Conservation (phyloP, 306 rosid species). For the Crotalaria pallida region DNA sequence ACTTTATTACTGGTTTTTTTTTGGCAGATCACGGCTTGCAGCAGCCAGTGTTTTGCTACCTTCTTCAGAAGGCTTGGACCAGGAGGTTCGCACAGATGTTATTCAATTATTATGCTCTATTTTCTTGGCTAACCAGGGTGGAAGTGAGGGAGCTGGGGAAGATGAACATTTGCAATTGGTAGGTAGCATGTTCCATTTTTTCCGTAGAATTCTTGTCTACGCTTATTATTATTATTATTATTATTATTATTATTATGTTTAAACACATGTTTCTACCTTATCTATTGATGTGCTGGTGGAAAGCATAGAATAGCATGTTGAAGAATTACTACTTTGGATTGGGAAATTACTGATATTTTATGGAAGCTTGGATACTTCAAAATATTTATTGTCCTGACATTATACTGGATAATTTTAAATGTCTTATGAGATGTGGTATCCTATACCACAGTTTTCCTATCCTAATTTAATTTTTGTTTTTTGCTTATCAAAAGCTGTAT, state of each 20-base stretch:
- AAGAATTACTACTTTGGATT: background rate
- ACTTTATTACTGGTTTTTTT: background rate
- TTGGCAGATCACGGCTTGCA: constrained; percentile 44
- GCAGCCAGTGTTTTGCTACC: constrained; percentile 39
- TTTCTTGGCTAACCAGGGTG: constrained; percentile 90
- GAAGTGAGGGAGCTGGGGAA: constrained; percentile 66
- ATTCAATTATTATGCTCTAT: constrained; percentile 70
- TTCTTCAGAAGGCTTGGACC: constrained; percentile 39
- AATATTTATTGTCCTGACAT: background rate
- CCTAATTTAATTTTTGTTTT: background rate
- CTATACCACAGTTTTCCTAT: background rate
- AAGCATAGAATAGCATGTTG: constrained; percentile 3
- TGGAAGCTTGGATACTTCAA: background rate
- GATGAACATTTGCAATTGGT: constrained; percentile 46
- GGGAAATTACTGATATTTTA: background rate
- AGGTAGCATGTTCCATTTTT: constrained; percentile 33
- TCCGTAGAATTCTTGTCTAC: background rate
- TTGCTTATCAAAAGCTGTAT: background rate
- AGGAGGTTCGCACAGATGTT: constrained; percentile 46
- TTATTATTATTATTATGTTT: too few relatives aligned
- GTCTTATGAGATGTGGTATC: background rate
- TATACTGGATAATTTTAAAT: too few relatives aligned
- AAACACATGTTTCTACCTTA: background rate
- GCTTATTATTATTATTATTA: background rate
- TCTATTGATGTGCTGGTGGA: background rate